Evolutionary conservation across 805 yeast genomes (phyloP).

Genomic region (Zygosaccharomyces rouxii): DNA sequence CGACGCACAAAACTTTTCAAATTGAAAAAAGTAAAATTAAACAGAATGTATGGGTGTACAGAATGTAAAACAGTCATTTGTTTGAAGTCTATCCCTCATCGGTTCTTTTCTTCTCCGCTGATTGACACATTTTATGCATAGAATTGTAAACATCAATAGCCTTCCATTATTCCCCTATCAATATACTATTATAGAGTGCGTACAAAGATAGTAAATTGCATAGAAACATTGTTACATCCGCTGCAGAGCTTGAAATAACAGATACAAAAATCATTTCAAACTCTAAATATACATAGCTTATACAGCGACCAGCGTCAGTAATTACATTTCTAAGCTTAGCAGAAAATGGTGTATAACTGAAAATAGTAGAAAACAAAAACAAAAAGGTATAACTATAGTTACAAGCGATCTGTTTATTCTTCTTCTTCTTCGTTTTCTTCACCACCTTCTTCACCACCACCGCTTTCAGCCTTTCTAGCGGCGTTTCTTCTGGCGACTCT

Average conservation of each 20-base stretch:
- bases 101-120: neutral
- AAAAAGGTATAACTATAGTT: conserved; percentile 4
- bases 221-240: conserved; percentile 4
- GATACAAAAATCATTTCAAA: conserved; percentile 1
- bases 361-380: conserved; percentile 1
- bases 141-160: neutral
- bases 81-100: neutral
- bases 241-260: conserved; percentile 4
- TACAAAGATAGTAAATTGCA: neutral
- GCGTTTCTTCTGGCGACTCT: conserved; percentile 96
- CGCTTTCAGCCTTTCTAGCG: conserved; percentile 43
- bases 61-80: neutral
- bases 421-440: conserved; percentile 69
- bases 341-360: neutral
- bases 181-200: neutral
- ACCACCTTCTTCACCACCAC: conserved; percentile 55
- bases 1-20: conserved; percentile 1
- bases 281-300: conserved; percentile 11
- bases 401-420: conserved; percentile 48
- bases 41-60: conserved; percentile 4
- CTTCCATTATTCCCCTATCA: neutral
- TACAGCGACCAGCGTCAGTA: conserved; percentile 11
- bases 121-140: neutral
- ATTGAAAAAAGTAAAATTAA: neutral
- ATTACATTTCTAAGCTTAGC: neutral